These are phyloP conservation scores for Telfairia occidentalis DNA, from an alignment of 331 rosid species.

Conservation along the genomic window DNA sequence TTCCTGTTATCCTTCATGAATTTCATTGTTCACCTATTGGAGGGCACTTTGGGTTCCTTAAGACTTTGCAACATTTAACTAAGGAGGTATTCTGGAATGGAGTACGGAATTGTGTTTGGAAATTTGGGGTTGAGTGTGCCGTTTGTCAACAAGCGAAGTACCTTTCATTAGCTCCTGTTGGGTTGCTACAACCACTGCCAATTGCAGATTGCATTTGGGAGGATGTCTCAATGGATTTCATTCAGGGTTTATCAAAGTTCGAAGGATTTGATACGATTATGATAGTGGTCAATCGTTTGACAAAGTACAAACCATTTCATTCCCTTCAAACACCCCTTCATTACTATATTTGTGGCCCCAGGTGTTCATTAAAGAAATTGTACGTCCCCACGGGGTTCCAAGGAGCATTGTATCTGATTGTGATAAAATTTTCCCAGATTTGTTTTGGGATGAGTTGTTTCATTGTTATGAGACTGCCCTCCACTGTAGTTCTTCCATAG, in stretches of 20 bases:
- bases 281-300: not conserved
- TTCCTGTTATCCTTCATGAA: not conserved
- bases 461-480: too few relatives aligned
- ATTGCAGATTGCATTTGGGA: not conserved
- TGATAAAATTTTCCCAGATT: too few relatives aligned
- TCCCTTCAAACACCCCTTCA: too few relatives aligned
- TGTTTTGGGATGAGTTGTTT: too few relatives aligned
- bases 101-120: fast-evolving
- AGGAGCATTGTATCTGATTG: too few relatives aligned
- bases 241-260: fast-evolving
- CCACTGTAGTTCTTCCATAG: too few relatives aligned
- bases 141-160: not conserved
- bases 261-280: not conserved
- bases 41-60: not conserved
- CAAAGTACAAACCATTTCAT: too few relatives aligned
- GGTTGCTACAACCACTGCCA: fast-evolving
- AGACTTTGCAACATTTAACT: not conserved
- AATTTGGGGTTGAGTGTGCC: fast-evolving
- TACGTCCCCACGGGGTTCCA: too few relatives aligned
- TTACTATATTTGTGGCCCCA: too few relatives aligned
- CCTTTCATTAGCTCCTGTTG: not conserved
- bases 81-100: not conserved
- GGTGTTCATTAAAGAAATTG: too few relatives aligned
- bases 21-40: not conserved
- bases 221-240: not conserved